Conservation (phyloP, 2,329 filamentous ascomycete species). For the Arthrobotrys sphaeroides region DNA sequence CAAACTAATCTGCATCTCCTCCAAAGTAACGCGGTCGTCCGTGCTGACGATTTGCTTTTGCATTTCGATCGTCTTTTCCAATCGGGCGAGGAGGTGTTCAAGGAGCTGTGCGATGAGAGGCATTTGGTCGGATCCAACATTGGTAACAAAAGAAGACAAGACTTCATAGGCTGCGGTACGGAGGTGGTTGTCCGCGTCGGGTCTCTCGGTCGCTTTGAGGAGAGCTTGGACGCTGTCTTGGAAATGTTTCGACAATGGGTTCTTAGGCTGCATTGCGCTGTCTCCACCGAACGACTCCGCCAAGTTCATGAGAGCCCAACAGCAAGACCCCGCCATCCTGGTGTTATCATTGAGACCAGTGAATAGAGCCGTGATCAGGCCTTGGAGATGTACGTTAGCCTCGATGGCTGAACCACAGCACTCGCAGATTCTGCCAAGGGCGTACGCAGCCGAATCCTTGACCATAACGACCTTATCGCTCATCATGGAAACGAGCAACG, state of each 20-base stretch:
- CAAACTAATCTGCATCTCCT: constrained; percentile 97
- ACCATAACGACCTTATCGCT: constrained; percentile 88
- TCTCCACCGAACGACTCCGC: constrained; percentile 83
- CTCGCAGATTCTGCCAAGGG: constrained; percentile 94
- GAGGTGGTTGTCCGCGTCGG: constrained; percentile 84
- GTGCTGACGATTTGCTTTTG: constrained; percentile 94
- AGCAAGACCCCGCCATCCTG: constrained; percentile 98
- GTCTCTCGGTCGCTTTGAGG: constrained; percentile 82
- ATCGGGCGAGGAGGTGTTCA: constrained; percentile 85
- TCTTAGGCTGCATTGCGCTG: constrained; percentile 72
- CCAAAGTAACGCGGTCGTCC: constrained; percentile 92
- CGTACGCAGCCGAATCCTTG: constrained; percentile 94
- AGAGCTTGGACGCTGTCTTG: constrained; percentile 88
- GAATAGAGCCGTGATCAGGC: constrained; percentile 88
- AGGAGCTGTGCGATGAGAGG: constrained; percentile 81
- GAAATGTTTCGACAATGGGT: constrained; percentile 90
- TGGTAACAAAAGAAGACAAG: constrained; percentile 91
- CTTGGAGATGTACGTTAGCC: constrained; percentile 79
- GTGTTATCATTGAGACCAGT: constrained; percentile 86
- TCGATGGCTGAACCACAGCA: constrained; percentile 92
- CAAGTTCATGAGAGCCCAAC: constrained; percentile 98
- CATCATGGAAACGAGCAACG: constrained; percentile 91
- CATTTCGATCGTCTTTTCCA: constrained; percentile 88
- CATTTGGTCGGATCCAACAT: constrained; percentile 86
- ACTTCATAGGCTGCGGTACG: constrained; percentile 97